These are phyloP conservation scores for Microdochium paspali DNA, from an alignment of 2,329 filamentous ascomycete genomes.

Conservation along the genomic window DNA sequence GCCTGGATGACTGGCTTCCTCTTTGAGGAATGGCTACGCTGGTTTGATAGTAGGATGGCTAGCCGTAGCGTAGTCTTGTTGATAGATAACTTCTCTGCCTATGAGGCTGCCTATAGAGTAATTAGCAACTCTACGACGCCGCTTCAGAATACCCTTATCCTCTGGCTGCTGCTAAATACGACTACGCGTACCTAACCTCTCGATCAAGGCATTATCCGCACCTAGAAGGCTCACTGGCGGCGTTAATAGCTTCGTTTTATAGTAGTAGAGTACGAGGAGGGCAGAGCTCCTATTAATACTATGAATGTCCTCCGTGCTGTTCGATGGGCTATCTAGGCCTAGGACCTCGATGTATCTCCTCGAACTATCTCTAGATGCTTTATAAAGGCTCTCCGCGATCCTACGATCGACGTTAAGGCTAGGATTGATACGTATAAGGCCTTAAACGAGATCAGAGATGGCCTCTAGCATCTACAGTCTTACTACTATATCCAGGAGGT, in stretches of 20 bases:
- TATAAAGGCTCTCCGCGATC: no score
- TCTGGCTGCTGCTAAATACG: background rate
- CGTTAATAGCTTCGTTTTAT: background rate
- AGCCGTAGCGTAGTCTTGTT: background rate
- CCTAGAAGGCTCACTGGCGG: background rate
- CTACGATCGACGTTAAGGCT: no score
- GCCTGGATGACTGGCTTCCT: background rate
- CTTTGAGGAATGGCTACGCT: background rate
- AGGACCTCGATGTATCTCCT: background rate
- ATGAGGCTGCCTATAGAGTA: background rate
- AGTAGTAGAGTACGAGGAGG: background rate
- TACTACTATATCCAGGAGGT: background rate
- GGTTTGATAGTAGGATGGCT: background rate
- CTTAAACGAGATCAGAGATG: no score
- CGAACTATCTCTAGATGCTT: background rate
- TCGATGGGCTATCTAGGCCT: background rate
- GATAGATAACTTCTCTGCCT: background rate
- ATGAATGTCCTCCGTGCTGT: background rate
- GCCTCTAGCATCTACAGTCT: background rate
- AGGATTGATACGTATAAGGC: no score
- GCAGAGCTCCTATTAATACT: background rate
- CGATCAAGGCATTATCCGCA: background rate
- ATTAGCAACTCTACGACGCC: background rate
- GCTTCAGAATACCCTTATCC: background rate
- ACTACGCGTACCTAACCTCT: background rate